Evolutionary conservation across 2,329 filamentous ascomycete species (phyloP).

Genomic region (Xylaria sp.): DNA sequence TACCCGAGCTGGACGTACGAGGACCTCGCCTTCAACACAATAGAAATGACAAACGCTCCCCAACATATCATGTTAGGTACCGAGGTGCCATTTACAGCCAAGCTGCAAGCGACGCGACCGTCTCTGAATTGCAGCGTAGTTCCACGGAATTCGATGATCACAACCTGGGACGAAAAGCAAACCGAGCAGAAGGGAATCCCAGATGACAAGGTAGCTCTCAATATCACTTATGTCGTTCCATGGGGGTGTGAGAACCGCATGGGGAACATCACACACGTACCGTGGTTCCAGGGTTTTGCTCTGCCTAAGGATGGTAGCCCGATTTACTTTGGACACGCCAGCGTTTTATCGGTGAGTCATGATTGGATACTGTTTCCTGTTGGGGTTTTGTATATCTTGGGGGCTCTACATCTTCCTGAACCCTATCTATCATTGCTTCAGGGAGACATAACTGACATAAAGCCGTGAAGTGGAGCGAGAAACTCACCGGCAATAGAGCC

Average conservation of each 20-base stretch:
- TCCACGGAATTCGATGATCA: background rate
- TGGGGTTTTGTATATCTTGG: background rate
- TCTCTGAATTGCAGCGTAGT: conserved; percentile 27
- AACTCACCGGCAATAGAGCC: conserved; percentile 15
- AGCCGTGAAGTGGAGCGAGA: background rate
- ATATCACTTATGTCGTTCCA: conserved; percentile 23
- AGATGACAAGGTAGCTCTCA: conserved; percentile 18
- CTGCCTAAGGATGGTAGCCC: conserved; percentile 25
- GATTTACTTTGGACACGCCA: conserved; percentile 32
- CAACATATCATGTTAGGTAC: background rate
- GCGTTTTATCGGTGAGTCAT: conserved; percentile 23
- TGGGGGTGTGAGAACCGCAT: conserved; percentile 20
- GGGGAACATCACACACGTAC: conserved; percentile 12
- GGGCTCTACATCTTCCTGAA: background rate
- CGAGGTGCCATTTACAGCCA: conserved; percentile 25
- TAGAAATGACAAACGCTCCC: conserved; percentile 6
- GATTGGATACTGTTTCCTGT: background rate
- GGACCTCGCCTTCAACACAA: conserved; percentile 29
- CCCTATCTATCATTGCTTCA: background rate
- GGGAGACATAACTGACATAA: conserved; percentile 7
- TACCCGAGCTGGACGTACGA: conserved; percentile 32
- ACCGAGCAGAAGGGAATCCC: background rate
- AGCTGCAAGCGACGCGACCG: conserved; percentile 28
- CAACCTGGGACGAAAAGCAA: conserved; percentile 14
- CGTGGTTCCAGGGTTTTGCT: conserved; percentile 30